Base-by-base conservation (phyloP, 2,329 filamentous ascomycete species). In the Colletotrichum aenigma region DNA sequence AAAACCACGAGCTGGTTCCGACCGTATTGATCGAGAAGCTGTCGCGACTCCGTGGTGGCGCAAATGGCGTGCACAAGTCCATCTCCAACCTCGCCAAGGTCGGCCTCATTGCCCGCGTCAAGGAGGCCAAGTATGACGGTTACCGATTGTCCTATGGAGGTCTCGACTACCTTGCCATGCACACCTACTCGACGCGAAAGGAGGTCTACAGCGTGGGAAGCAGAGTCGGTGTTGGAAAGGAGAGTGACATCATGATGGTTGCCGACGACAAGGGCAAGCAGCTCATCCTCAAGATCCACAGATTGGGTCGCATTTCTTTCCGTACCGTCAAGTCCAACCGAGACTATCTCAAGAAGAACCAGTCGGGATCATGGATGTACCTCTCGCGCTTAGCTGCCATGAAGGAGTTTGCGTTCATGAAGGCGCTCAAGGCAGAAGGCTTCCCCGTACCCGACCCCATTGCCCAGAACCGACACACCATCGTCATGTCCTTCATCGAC, bases 101-200 rank as follows among this genome's bases (percentile, higher is more conserved):
- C 65, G 95, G 95, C 76, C 90, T 99, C 80, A 98, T 99, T 81
- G 96, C 94, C 60, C 94, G 94, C 79, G 93, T 98, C 79, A 98
- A 98, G 85, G 98, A 98, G 84, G 95, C 96, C 77, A 96, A 95
- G 85, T 99, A 99, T 86, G 97, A 99, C 82, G 97, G 97, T 77
- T 99, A 99, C 87, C 93, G 97, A 69, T 90, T 99, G 70, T 98
- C 96, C 8, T 99, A 99, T 83, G 97, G 97, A 80, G 97, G 97
- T 3, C 92, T 98, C 64, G 97, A 99, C 87, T 99, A 99, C 85
- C 93, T 99, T n/a, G 95, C 97, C 18, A 90, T 99, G 70, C 96
- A 98, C 86, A 93, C 95, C 1, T 94, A 98, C 84, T 93, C 96
- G 74, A 94, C 94, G 80, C 90, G 92, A 78, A 93, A 94, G 79